These are phyloP conservation scores for Crinitomyces ghanaensis DNA, from an alignment of 805 yeast genomes.

Conservation along the genomic window DNA sequence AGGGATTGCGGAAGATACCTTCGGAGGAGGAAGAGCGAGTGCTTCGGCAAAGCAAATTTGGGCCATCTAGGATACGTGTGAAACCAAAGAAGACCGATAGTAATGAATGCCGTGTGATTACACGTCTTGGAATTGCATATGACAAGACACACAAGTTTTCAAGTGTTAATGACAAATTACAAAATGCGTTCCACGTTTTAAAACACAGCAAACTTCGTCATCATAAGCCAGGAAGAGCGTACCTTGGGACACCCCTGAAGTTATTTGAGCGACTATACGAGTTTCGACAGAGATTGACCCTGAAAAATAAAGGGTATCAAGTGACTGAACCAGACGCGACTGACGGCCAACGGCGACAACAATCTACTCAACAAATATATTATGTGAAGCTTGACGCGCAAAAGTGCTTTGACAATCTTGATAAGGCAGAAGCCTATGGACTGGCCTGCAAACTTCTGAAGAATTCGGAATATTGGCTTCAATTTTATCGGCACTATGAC, in stretches of 20 bases:
- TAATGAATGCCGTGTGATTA: slow-evolving; percentile 31
- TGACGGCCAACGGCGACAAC: too few relatives aligned
- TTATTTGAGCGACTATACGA: background rate
- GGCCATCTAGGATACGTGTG: slow-evolving; percentile 27
- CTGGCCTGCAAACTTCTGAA: slow-evolving; percentile 8
- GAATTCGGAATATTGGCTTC: background rate
- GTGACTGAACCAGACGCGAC: too few relatives aligned
- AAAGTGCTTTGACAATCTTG: slow-evolving; percentile 63
- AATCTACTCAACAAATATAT: slow-evolving; percentile 26
- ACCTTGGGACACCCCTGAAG: background rate
- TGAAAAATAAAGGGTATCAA: background rate
- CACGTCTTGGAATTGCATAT: slow-evolving; percentile 7
- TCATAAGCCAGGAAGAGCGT: background rate
- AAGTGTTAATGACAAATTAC: slow-evolving; percentile 18
- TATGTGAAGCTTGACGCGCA: slow-evolving; percentile 65
- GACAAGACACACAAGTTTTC: background rate
- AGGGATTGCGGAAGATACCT: slow-evolving; percentile 17
- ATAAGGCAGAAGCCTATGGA: slow-evolving; percentile 11
- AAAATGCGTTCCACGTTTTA: slow-evolving; percentile 6
- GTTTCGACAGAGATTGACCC: background rate
- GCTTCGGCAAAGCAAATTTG: slow-evolving; percentile 24
- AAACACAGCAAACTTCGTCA: background rate
- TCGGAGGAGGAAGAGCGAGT: slow-evolving; percentile 11
- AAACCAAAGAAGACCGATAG: slow-evolving; percentile 46
- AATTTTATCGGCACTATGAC: background rate